These are phyloP conservation scores for Megacollybia platyphylla DNA, from an alignment of 1,284 basidiomycete genomes.

Conservation along the genomic window DNA sequence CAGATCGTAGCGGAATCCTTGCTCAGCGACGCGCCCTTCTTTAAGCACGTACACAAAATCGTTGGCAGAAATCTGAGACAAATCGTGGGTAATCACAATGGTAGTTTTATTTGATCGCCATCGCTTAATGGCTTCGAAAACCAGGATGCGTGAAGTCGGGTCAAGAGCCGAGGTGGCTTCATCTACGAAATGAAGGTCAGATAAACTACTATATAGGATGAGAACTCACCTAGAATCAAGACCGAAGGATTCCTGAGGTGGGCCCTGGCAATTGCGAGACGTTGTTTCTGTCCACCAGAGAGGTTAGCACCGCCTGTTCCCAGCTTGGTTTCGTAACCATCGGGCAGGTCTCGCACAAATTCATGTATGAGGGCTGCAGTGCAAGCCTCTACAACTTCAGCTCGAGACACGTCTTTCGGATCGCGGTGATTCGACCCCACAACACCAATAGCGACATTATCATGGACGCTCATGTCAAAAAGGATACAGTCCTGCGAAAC, in stretches of 20 bases:
- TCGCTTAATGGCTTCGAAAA: conserved; percentile 78
- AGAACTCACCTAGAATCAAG: conserved; percentile 73
- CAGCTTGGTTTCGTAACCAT: conserved; percentile 80
- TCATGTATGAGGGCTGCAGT: conserved; percentile 82
- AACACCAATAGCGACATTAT: conserved; percentile 81
- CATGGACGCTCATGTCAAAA: conserved; percentile 74
- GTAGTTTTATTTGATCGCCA: conserved; percentile 84
- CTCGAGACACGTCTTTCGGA: conserved; percentile 39
- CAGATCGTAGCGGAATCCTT: conserved; percentile 76
- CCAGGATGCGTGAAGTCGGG: conserved; percentile 74
- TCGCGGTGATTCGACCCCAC: conserved; percentile 31
- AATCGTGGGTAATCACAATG: conserved; percentile 93
- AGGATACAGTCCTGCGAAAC: conserved; percentile 74
- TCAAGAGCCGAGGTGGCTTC: conserved; percentile 96
- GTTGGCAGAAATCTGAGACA: conserved; percentile 63
- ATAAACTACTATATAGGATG: conserved; percentile 2
- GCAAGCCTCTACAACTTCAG: conserved; percentile 75
- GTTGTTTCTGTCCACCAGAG: conserved; percentile 90
- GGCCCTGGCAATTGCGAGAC: conserved; percentile 86
- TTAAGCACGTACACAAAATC: conserved; percentile 94
- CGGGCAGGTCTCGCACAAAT: conserved; percentile 72
- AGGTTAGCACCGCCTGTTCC: conserved; percentile 67
- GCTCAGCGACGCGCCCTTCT: conserved; percentile 72
- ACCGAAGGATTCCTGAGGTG: conserved; percentile 80
- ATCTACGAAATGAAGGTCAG: conserved; percentile 37